Evolutionary conservation across 2,329 filamentous ascomycete genomes (phyloP).

Genomic region (Epichloe sylvatica): DNA sequence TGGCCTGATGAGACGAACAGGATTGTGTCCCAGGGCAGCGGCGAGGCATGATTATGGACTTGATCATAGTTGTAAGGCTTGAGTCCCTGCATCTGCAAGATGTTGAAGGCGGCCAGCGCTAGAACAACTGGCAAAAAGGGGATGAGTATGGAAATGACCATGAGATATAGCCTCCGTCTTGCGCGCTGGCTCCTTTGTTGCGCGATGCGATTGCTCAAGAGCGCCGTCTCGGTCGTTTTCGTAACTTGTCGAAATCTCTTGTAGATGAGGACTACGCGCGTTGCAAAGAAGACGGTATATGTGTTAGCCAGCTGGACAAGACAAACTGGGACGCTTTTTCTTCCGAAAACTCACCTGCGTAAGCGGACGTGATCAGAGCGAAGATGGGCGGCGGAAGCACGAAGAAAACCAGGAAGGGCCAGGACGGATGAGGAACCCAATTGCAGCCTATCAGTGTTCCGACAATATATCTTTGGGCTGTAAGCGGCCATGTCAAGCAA

Average conservation of each 20-base stretch:
- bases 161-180: constrained; percentile 39
- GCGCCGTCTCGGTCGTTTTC: constrained; percentile 24
- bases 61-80: constrained; percentile 26
- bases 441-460: constrained; percentile 36
- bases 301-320: not conserved
- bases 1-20: constrained; percentile 28
- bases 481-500: constrained; percentile 32
- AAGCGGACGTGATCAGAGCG: constrained; percentile 29
- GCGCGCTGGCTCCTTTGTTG: constrained; percentile 32
- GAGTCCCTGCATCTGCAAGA: constrained; percentile 17
- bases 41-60: constrained; percentile 25
- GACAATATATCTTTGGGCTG: constrained; percentile 34
- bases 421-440: constrained; percentile 28
- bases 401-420: constrained; percentile 36
- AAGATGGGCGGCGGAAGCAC: constrained; percentile 31
- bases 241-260: constrained; percentile 33
- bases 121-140: constrained; percentile 37
- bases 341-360: constrained; percentile 25
- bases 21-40: constrained; percentile 33
- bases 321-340: not conserved
- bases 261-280: constrained; percentile 29
- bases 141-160: constrained; percentile 37
- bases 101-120: constrained; percentile 27
- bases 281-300: not conserved
- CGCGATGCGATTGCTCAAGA: constrained; percentile 27